A percentile compares a stretch with the other conserved stretches of the same genome.
Conservation (phyloP, 148 eudicot genomes). For the Rhododendron kiyosumense region DNA sequence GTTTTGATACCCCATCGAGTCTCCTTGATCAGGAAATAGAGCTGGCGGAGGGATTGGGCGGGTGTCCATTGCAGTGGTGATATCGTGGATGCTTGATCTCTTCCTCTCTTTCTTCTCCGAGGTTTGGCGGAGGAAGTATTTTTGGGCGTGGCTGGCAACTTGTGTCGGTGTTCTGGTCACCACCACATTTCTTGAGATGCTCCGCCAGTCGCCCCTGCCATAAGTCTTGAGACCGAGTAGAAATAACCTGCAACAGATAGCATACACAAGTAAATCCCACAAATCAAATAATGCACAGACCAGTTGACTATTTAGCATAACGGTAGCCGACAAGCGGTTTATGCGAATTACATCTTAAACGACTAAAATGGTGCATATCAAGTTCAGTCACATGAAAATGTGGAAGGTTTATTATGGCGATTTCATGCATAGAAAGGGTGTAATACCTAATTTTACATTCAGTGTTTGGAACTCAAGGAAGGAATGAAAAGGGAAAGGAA, state of each 20-base stretch:
- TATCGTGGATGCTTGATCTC: conserved; percentile 55
- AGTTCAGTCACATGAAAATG: neutral
- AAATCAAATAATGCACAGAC: neutral
- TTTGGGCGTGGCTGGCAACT: conserved; percentile 59
- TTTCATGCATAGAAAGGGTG: neutral
- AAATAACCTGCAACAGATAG: conserved; percentile 25
- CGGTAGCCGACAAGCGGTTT: neutral
- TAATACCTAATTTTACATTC: neutral
- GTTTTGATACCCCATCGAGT: conserved; percentile 14
- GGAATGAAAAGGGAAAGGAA: neutral
- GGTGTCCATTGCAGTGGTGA: conserved; percentile 33
- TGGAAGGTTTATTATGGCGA: neutral
- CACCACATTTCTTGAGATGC: conserved; percentile 51
- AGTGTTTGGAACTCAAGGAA: neutral
- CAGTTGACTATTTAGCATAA: neutral
- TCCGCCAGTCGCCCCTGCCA: conserved; percentile 61
- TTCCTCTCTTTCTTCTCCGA: conserved; percentile 49
- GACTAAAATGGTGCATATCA: neutral
- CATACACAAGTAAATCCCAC: neutral
- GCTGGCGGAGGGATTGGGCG: conserved; percentile 19
- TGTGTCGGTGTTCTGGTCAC: conserved; percentile 54
- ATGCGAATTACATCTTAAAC: neutral
- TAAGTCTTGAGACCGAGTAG: conserved; percentile 37
- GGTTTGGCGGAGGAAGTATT: conserved; percentile 42
- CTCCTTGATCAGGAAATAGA: conserved; percentile 19